Conservation (phyloP, 192 early-diverging fungal species). For the Paraglomus occultum region DNA sequence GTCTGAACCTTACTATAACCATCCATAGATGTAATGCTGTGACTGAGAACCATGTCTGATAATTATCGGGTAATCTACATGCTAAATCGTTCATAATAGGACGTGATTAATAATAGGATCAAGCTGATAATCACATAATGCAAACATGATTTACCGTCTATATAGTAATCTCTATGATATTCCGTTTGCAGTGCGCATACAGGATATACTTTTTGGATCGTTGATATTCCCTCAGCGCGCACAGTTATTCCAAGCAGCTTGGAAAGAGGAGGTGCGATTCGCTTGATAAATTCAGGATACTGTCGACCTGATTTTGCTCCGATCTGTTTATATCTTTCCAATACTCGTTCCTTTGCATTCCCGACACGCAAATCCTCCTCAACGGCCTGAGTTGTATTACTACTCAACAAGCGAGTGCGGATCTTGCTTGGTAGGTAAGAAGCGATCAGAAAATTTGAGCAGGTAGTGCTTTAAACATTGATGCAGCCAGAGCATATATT, state of each 20-base stretch:
- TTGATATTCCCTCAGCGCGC: conserved; percentile 33
- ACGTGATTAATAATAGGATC: not conserved
- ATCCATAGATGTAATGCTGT: conserved; percentile 94
- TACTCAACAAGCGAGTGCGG: too few species aligned
- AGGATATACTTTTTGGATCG: conserved; percentile 40
- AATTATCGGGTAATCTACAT: conserved; percentile 76
- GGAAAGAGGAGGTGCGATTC: not conserved
- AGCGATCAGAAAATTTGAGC: too few species aligned
- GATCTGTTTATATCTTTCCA: too few species aligned
- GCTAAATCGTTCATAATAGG: conserved; percentile 39
- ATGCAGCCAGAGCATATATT: too few species aligned
- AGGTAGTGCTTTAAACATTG: too few species aligned
- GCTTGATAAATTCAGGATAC: not conserved
- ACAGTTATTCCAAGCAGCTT: not conserved
- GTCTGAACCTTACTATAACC: conserved; percentile 79
- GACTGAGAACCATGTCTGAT: conserved; percentile 93
- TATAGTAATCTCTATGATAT: conserved; percentile 42
- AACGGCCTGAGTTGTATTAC: too few species aligned
- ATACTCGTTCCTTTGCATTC: too few species aligned
- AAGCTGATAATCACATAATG: not conserved
- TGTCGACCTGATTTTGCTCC: not conserved
- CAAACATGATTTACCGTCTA: conserved; percentile 32
- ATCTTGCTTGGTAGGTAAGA: too few species aligned
- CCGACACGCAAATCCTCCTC: too few species aligned
- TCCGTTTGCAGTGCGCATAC: conserved; percentile 41